Conservation (phyloP, 2,329 filamentous ascomycete genomes). For the Aureobasidium sp. region DNA sequence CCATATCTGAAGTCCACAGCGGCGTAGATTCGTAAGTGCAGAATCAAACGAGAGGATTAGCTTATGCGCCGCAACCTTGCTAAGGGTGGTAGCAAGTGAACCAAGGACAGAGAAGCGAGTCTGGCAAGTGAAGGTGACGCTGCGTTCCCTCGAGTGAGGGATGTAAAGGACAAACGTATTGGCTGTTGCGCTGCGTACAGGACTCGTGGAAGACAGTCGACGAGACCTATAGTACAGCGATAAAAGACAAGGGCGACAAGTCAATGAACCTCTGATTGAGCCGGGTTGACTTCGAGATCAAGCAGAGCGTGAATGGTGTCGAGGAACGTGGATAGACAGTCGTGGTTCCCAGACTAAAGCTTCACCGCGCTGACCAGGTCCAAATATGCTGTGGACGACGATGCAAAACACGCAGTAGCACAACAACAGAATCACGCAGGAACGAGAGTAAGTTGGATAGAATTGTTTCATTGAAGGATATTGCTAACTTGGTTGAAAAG, state of each 20-base stretch:
- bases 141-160: background rate
- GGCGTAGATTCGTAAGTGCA: background rate
- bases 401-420: background rate
- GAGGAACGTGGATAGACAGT: background rate
- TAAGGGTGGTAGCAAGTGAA: no score
- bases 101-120: background rate
- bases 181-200: background rate
- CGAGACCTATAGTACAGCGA: background rate
- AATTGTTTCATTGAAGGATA: background rate
- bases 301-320: background rate
- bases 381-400: no score
- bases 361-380: background rate
- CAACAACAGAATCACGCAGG: background rate
- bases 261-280: background rate
- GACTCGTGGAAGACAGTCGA: background rate
- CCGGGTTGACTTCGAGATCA: background rate
- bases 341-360: background rate
- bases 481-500: slow-evolving; percentile 13
- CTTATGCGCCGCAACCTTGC: background rate
- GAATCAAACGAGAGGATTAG: background rate
- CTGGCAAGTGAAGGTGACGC: background rate
- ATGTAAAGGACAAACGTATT: background rate
- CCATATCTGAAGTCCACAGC: background rate
- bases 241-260: no score
- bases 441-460: background rate